phyloP scores from a whole-genome alignment of 2,329 filamentous ascomycete genomes.

The Gyromitra esculenta region DNA sequence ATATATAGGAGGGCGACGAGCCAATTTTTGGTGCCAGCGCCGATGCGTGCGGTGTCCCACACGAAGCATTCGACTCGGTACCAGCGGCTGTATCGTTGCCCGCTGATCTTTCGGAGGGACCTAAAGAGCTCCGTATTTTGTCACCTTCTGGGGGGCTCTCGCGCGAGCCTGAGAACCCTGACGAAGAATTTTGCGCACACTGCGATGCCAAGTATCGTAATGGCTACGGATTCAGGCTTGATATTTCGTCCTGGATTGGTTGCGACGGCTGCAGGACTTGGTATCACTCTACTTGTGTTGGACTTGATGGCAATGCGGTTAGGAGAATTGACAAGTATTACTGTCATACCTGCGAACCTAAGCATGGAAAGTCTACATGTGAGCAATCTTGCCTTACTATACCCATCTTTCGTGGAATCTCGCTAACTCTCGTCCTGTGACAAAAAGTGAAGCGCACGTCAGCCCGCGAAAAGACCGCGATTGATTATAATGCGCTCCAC shows the following conservation, averaged over 20 bases:
- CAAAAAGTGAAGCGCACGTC: constrained; percentile 69
- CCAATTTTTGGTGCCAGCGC: constrained; percentile 41
- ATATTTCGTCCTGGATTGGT: constrained; percentile 69
- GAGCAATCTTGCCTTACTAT: constrained; percentile 58
- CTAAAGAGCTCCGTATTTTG: constrained; percentile 37
- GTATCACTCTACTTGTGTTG: constrained; percentile 75
- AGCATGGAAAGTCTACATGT: constrained; percentile 71
- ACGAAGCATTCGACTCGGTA: constrained; percentile 32
- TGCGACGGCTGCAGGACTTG: constrained; percentile 75
- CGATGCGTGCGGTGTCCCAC: constrained; percentile 37
- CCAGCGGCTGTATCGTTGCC: background rate
- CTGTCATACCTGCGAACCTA: constrained; percentile 69
- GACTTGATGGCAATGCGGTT: constrained; percentile 72
- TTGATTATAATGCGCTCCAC: constrained; percentile 75
- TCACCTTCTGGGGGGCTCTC: constrained; percentile 41
- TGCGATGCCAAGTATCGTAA: constrained; percentile 52
- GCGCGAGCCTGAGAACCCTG: constrained; percentile 46
- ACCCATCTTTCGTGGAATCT: constrained; percentile 33
- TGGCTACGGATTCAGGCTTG: constrained; percentile 65
- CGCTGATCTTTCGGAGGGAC: constrained; percentile 6
- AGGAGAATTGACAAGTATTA: constrained; percentile 75
- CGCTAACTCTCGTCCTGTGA: constrained; percentile 52
- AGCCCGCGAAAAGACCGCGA: constrained; percentile 70
- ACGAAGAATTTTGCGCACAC: constrained; percentile 52
- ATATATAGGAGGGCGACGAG: constrained; percentile 39